Base-by-base conservation (phyloP, 2,329 filamentous ascomycete genomes). In the Cladophialophora chaetospira region DNA sequence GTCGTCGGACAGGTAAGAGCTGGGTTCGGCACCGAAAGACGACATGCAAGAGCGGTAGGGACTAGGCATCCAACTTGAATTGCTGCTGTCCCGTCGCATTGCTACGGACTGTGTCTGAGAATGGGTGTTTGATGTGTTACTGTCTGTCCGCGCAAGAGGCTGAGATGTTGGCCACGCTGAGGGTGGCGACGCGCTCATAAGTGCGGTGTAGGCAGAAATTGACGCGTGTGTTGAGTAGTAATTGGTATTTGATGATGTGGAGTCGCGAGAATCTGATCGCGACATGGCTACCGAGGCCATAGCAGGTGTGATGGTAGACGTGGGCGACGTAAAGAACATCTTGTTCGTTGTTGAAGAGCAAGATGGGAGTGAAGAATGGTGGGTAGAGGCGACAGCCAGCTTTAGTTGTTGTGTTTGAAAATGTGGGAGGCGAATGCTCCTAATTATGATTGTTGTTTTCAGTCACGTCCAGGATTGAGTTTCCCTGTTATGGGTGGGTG, bases 1-100 rank as follows among this genome's bases (percentile, higher is more conserved):
- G 35, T 66, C 64, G 35, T 66, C 64, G n/a, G 64, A 65, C 21
- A 66, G 58, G 47, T 65, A 66, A 26, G 63, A 65, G 57, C 49
- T 63, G 23, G 62, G 44, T 47, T 63, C 62, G 6, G 55, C 17
- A 35, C 61, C 57, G 40, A 59, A 62, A 11, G 63, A 61, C 35
- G 58, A 62, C 55, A 64, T 61, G 54, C 64, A 66, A 35, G 64
- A 66, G 31, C 62, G 49, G 54, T 66, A 66, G 10, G 64, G 64
- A 13, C 62, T 63, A 33, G 64, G 62, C 25, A 66, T 42, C 64
- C 64, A 66, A 26, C 55, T 58, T 1, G 62, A 64, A 50, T 61
- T 60, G 58, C 59, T 63, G 50, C 62, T 63, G 46, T 64, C 63
- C 25, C 64, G 60, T 5, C 59, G 58, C 61, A 63, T 63, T 21